These are phyloP conservation scores for Purshia tridentata DNA, from an alignment of 306 rosid species.

Conservation along the genomic window DNA sequence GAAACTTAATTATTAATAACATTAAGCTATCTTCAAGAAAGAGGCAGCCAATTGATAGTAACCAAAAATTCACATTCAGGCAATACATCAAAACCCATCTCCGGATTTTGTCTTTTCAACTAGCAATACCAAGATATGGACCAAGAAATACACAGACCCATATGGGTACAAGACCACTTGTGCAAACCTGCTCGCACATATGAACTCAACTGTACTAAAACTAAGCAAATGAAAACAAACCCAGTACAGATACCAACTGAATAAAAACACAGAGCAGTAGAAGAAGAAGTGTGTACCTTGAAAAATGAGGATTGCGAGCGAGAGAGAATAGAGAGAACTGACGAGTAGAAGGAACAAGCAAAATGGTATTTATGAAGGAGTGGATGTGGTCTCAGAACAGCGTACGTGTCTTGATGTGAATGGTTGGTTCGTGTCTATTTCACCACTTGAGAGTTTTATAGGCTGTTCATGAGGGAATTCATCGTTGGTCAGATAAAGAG, in stretches of 20 bases:
- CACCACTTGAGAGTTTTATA: neutral
- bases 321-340: constrained; percentile 4
- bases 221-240: neutral
- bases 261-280: neutral
- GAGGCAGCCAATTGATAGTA: neutral
- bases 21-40: neutral
- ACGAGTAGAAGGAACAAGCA: neutral
- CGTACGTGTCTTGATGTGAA: constrained; percentile 58
- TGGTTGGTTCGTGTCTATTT: constrained; percentile 26
- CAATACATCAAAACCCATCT: constrained; percentile 7
- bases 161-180: neutral
- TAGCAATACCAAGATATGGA: neutral
- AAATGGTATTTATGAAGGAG: constrained; percentile 28
- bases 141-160: neutral
- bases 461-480: neutral
- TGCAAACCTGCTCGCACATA: neutral
- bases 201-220: neutral
- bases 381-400: constrained; percentile 57
- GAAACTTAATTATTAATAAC: neutral
- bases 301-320: constrained; percentile 6
- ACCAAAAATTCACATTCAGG: neutral
- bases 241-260: constrained; percentile 11
- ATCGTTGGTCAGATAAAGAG: neutral
- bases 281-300: constrained; percentile 32
- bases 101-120: neutral